Percentiles rank a stretch among this genome's conserved stretches.
phyloP scores from a whole-genome alignment of 208 protist genomes.

The Crithidia fasciculata region DNA sequence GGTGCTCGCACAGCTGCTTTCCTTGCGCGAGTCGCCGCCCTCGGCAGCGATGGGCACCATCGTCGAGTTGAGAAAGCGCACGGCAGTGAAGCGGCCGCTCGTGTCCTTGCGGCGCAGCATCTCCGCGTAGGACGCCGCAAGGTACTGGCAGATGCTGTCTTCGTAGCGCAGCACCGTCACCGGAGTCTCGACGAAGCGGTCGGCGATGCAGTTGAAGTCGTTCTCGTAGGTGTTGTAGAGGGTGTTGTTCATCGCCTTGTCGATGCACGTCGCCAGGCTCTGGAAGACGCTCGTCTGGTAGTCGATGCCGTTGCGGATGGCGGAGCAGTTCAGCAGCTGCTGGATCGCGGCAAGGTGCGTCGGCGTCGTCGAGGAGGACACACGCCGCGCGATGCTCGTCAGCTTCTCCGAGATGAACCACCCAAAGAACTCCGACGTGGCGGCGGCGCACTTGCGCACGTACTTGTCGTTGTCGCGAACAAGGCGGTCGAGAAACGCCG shows the following conservation, averaged over 20 bases:
- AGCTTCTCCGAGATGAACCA: constrained; percentile 73
- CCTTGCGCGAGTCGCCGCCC: constrained; percentile 27
- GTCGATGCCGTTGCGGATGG: constrained; percentile 46
- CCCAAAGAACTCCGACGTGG: constrained; percentile 49
- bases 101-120: constrained; percentile 61
- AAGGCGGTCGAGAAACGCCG: constrained; percentile 63
- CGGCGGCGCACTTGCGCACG: constrained; percentile 61
- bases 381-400: constrained; percentile 38
- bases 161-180: constrained; percentile 57
- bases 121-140: constrained; percentile 64
- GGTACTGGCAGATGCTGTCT: constrained; percentile 48
- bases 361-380: constrained; percentile 49
- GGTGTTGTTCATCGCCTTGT: constrained; percentile 66
- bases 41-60: constrained; percentile 55
- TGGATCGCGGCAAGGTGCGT: constrained; percentile 52
- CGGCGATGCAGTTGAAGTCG: constrained; percentile 68
- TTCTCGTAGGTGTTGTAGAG: constrained; percentile 68
- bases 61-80: constrained; percentile 78
- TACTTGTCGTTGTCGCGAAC: constrained; percentile 78
- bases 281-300: constrained; percentile 61
- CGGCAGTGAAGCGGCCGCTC: constrained; percentile 64
- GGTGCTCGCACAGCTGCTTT: constrained; percentile 24
- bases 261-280: constrained; percentile 68
- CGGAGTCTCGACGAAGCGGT: constrained; percentile 59
- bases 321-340: constrained; percentile 60